These are phyloP conservation scores for Plantago major DNA, from an alignment of 257 asterid species.

Conservation along the genomic window DNA sequence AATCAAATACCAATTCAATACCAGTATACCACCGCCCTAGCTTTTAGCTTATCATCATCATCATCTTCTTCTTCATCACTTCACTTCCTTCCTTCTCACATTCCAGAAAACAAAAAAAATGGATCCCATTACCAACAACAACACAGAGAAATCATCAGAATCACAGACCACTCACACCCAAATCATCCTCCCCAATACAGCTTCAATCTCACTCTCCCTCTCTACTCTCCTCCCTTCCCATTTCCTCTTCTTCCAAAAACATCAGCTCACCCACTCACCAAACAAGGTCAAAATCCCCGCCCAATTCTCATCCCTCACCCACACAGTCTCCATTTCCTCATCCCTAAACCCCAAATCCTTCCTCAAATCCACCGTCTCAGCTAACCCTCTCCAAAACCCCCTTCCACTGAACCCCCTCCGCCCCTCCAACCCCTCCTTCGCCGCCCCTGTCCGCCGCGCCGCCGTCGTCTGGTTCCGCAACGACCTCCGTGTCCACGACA, in stretches of 20 bases:
- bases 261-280: slow-evolving; percentile 34
- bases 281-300: slow-evolving; percentile 66
- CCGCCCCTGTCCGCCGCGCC: slow-evolving; percentile 57
- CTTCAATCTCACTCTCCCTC: slow-evolving; percentile 76
- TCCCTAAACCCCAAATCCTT: slow-evolving; percentile 31
- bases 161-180: slow-evolving; percentile 22
- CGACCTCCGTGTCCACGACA: slow-evolving; percentile 93
- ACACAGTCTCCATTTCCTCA: slow-evolving; percentile 43
- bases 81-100: background rate
- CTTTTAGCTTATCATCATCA: slow-evolving; percentile 4
- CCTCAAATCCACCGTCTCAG: slow-evolving; percentile 37
- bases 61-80: background rate
- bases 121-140: slow-evolving; percentile 24
- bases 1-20: background rate
- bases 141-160: slow-evolving; percentile 19
- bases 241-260: slow-evolving; percentile 55
- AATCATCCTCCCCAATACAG: slow-evolving; percentile 35
- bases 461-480: slow-evolving; percentile 94
- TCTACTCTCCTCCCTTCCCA: slow-evolving; percentile 75
- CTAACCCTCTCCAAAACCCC: slow-evolving; percentile 40
- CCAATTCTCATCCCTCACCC: slow-evolving; percentile 66
- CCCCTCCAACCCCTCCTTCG: slow-evolving; percentile 44
- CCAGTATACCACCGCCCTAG: background rate
- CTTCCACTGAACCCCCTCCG: slow-evolving; percentile 39
- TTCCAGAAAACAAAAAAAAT: slow-evolving; percentile 9